Conservation (phyloP, 345 rosid species). For the Citrus trifoliata region DNA sequence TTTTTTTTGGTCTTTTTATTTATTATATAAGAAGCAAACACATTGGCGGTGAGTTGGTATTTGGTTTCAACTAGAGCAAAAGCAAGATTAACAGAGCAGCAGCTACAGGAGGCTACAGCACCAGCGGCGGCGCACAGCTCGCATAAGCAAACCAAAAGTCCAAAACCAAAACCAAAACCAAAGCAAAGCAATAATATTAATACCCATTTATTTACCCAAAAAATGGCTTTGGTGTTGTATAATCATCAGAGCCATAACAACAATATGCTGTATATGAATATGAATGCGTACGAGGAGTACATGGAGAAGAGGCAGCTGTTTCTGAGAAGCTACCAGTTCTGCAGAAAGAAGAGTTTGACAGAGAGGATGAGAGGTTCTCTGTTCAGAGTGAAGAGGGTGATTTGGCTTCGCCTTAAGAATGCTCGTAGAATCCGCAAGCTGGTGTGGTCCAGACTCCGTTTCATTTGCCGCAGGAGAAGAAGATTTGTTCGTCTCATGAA, state of each 20-base stretch:
- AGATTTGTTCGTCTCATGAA: constrained; percentile 41
- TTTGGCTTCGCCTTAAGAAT: constrained; percentile 44
- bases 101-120: neutral
- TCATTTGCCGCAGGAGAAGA: constrained; percentile 36
- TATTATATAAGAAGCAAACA: no score
- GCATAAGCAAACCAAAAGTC: neutral
- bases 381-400: constrained; percentile 46
- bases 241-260: neutral
- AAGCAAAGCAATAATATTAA: neutral
- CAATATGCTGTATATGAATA: no score
- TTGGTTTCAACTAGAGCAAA: no score
- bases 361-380: constrained; percentile 54
- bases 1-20: no score
- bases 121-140: constrained; percentile 20
- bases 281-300: neutral
- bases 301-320: constrained; percentile 78
- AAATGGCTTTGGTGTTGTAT: neutral
- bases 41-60: no score
- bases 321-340: constrained; percentile 75
- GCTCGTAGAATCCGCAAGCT: constrained; percentile 41
- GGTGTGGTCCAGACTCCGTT: constrained; percentile 55
- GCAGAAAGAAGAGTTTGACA: constrained; percentile 47
- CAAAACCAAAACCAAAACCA: no score
- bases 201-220: no score
- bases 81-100: no score